Evolutionary conservation across 441 rosid species (phyloP).

Genomic region (Monsonia emarginata): DNA sequence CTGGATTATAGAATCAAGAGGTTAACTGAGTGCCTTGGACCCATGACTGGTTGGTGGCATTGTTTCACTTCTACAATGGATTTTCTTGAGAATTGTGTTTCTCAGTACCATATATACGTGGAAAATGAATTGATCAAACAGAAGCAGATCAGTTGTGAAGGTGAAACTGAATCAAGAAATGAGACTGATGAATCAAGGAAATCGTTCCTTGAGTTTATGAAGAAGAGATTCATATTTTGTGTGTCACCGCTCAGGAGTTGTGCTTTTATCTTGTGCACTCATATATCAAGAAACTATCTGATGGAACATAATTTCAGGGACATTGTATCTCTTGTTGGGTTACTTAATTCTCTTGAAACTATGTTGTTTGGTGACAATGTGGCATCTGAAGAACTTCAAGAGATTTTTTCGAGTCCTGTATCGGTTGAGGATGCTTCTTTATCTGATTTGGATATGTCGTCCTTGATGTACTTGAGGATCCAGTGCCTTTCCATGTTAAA

Average conservation of each 20-base stretch:
- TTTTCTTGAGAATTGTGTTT: slow-evolving; percentile 27
- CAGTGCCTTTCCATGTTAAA: slow-evolving; percentile 23
- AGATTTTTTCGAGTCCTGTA: slow-evolving; percentile 18
- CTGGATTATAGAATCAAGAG: too few species aligned
- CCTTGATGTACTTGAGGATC: slow-evolving; percentile 11
- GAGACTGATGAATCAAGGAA: slow-evolving; percentile 5
- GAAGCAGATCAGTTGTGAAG: not conserved
- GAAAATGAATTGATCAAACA: slow-evolving; percentile 16
- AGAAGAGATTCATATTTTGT: slow-evolving; percentile 15
- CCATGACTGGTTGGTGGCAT: slow-evolving; percentile 23
- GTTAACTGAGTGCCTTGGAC: too few species aligned
- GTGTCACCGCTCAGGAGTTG: slow-evolving; percentile 20
- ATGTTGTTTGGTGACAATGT: slow-evolving; percentile 14
- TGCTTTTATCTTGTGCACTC: slow-evolving; percentile 21
- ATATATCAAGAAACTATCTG: slow-evolving; percentile 22
- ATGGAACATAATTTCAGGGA: slow-evolving; percentile 7
- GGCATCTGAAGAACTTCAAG: slow-evolving; percentile 22
- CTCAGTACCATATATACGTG: slow-evolving; percentile 11
- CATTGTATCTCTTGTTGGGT: slow-evolving; percentile 15
- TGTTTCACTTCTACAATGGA: slow-evolving; percentile 21
- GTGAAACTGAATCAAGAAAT: slow-evolving; percentile 1
- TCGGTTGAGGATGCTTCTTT: not conserved
- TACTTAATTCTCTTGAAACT: slow-evolving; percentile 25
- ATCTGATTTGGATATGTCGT: not conserved
- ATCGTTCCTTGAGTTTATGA: slow-evolving; percentile 26